Evolutionary conservation across 2,329 filamentous ascomycete species (phyloP).

Genomic region (Pseudogymnoascus destructans): DNA sequence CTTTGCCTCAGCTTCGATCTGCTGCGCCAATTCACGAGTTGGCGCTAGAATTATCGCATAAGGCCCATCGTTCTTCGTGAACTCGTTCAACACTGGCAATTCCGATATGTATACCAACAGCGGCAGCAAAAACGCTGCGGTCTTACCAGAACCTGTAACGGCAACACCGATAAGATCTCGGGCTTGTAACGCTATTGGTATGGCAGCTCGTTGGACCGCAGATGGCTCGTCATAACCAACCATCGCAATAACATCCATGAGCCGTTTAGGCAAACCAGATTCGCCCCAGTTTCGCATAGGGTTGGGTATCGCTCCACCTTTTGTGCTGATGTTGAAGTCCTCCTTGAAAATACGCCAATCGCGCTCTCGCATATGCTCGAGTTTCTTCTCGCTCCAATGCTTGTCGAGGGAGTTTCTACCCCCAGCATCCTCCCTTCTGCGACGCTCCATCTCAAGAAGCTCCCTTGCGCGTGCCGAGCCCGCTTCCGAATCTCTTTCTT

Average conservation of each 20-base stretch:
- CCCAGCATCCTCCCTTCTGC: slow-evolving; percentile 57
- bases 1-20: slow-evolving; percentile 86
- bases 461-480: slow-evolving; percentile 65
- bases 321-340: slow-evolving; percentile 92
- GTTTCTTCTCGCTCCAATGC: slow-evolving; percentile 88
- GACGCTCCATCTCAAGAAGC: slow-evolving; percentile 73
- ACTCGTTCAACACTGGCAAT: slow-evolving; percentile 69
- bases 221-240: slow-evolving; percentile 90
- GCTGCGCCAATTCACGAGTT: slow-evolving; percentile 92
- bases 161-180: slow-evolving; percentile 97
- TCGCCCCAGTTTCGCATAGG: slow-evolving; percentile 94
- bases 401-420: slow-evolving; percentile 68
- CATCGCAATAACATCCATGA: slow-evolving; percentile 69
- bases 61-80: slow-evolving; percentile 84
- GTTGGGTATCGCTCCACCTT: slow-evolving; percentile 82
- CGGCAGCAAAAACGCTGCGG: slow-evolving; percentile 84
- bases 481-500: slow-evolving; percentile 61
- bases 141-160: slow-evolving; percentile 97
- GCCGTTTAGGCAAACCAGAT: slow-evolving; percentile 60
- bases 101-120: slow-evolving; percentile 90
- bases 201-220: slow-evolving; percentile 84
- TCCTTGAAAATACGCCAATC: slow-evolving; percentile 99
- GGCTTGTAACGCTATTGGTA: slow-evolving; percentile 84
- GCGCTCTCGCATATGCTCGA: slow-evolving; percentile 89
- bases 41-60: slow-evolving; percentile 96